Evolutionary conservation across 495 filamentous ascomycete species (phyloP), one percentile per base, ranked within the genome.

Genomic region (Aspergillus panamensis): DNA sequence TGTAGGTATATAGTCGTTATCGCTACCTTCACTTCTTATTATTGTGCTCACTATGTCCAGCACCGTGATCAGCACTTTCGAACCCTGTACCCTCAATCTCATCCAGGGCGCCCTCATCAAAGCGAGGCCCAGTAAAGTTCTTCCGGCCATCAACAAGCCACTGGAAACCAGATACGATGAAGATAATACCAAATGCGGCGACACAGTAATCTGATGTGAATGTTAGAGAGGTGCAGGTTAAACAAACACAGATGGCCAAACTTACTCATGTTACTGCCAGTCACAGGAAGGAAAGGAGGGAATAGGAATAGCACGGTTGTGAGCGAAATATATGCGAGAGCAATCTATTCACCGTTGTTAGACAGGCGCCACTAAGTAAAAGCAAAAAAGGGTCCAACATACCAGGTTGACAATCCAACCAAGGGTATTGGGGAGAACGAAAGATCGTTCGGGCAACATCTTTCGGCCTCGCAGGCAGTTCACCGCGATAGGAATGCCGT

Each of bases 231-330:
- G 5, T 5, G 25, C 25, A 25, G 5, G 25, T 5, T 25, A 25
- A 25, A 5, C 25, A 25, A 5, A 25, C 5, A 2, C 25, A 25
- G 25, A 2, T 25, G 25, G 25, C 35, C 8, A 39, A 58, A 61
- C 78, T 64, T 76, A 83, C 80, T 91, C 88, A 92, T 90, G 70
- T 83, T 90, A 57, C 76, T 82, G 8, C 79, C 83, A 0, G 83
- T 86, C 0, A 84, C 84, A 2, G 86, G 87, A 3, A 89, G 59
- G 3, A 73, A 76, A 0, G 89, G 88, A 4, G 89, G 89, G 70
- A 92, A 88, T 14, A 91, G 77, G 67, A 91, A 92, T 0, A 92
- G 75, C 8, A 91, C 82, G 0, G 87, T 90, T 1, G 87, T 90
- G 6, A 90, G 66, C 20, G 80, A 67, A 20, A 87, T 82, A 65